Conservation (phyloP, 2,329 filamentous ascomycete genomes). For the Mycosphaerella sp. region DNA sequence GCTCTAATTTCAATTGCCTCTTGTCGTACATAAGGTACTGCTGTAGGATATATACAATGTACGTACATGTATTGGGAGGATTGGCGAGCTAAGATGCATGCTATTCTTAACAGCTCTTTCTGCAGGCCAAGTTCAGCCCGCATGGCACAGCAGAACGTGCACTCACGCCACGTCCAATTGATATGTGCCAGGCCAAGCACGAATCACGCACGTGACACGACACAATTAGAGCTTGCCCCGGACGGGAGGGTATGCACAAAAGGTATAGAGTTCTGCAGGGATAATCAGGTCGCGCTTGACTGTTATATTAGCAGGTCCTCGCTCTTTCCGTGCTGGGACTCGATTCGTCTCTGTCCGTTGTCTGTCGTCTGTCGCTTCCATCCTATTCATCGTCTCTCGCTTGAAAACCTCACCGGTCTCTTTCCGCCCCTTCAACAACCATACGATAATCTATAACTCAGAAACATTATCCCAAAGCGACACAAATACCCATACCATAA, state of each 20-base stretch:
- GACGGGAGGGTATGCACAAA: no score
- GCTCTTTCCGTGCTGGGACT: not conserved
- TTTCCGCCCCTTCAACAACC: not conserved
- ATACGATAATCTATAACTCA: not conserved
- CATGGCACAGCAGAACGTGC: not conserved
- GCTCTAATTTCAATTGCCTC: no score
- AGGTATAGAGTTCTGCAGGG: no score
- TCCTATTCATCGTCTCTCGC: conserved; percentile 1
- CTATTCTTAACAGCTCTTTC: not conserved
- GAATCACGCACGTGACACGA: no score
- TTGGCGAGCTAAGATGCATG: not conserved
- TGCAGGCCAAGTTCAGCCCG: not conserved
- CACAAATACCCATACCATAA: not conserved
- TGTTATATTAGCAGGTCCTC: not conserved
- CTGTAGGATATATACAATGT: no score
- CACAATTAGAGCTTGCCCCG: no score
- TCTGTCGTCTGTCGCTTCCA: conserved; percentile 1
- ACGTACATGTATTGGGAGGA: no score
- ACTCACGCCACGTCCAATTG: no score
- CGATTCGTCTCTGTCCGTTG: not conserved
- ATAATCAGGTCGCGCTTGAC: not conserved
- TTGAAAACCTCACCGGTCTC: not conserved
- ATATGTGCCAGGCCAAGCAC: no score
- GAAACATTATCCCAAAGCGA: not conserved
- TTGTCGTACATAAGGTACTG: no score